Conservation (phyloP, 192 early-diverging fungal species). For the Rhizophagus clarus region DNA sequence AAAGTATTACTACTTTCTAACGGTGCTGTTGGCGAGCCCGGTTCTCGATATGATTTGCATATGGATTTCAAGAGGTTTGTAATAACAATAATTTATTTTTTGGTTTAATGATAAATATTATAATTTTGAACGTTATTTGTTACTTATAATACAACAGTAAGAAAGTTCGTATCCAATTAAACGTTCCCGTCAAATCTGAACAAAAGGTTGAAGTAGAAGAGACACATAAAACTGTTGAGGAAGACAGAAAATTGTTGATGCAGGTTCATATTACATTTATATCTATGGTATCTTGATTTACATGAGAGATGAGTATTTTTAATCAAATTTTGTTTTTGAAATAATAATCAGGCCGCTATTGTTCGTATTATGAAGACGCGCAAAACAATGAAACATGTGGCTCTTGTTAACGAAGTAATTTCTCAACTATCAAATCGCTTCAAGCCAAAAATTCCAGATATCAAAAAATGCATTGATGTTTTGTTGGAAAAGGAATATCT, state of each 20-base stretch:
- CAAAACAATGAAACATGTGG: slow-evolving; percentile 82
- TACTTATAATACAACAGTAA: slow-evolving; percentile 63
- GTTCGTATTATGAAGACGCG: slow-evolving; percentile 99
- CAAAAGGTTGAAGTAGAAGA: slow-evolving; percentile 90
- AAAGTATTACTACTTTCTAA: slow-evolving; percentile 68
- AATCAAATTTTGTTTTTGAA: background rate
- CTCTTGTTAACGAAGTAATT: slow-evolving; percentile 88
- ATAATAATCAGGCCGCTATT: slow-evolving; percentile 76
- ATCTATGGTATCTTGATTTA: background rate
- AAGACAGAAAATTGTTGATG: slow-evolving; percentile 91
- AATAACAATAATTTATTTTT: background rate
- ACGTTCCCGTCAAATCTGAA: slow-evolving; percentile 82
- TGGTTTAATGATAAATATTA: background rate
- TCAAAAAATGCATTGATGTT: slow-evolving; percentile 97
- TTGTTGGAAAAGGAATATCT: slow-evolving; percentile 92
- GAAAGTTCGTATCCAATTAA: slow-evolving; percentile 87
- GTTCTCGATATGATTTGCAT: slow-evolving; percentile 75
- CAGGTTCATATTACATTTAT: slow-evolving; percentile 58
- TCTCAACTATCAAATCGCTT: slow-evolving; percentile 85
- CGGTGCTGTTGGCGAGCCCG: slow-evolving; percentile 58
- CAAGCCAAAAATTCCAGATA: slow-evolving; percentile 84
- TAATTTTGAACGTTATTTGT: background rate
- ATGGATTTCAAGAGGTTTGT: slow-evolving; percentile 69
- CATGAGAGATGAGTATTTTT: background rate
- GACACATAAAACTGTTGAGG: slow-evolving; percentile 89